Base-by-base conservation (phyloP, 2,329 filamentous ascomycete species). In the Phoma herbarum region DNA sequence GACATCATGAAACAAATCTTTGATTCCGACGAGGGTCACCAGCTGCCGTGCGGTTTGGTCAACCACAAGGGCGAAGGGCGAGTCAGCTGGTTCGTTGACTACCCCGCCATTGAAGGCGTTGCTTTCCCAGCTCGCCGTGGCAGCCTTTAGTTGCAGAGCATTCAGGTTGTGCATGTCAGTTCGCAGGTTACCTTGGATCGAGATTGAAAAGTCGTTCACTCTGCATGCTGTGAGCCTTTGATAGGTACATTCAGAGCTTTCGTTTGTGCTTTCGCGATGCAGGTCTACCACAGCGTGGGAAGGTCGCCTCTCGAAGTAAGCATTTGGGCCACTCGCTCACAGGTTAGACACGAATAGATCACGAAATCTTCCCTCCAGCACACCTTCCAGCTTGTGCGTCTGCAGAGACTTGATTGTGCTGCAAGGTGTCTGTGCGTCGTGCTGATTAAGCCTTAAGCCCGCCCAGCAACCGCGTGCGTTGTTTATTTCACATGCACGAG, bases 41-140 rank as follows among this genome's bases (percentile, higher is more conserved):
- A 86, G 33, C 82, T 98, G 59, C 95, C 95, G 1, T 97, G 93
- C 75, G 88, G 91, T 1, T 82, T 98, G 65, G 89, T 99, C 71
- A 99, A 99, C 77, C 86, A 91, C 69, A 87, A 86, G 41, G 90
- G 87, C 3, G 92, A 91, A 43, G 93, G 97, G 65, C 90, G 92
- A 70, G 92, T 93, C 73, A 95, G 88, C 80, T 99, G 95, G 95
- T 98, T 99, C 76, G 92, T 93, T 42, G 95, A 98, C 76, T 85
- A 88, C 71, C 83, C 90, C 4, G 94, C 95, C 45, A 88, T 96
- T 12, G 90, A 97, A 72, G 93, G 92, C 4, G 91, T 99, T 12
- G 82, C 84, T 60, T 97, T 92, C 74, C 92, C 93, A 23, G 85
- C 71, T 26, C 72, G 90, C 73, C 88, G 90, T 67, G 88, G 90